Percentiles rank a stretch among this genome's conserved stretches.
phyloP scores from a whole-genome alignment of 495 filamentous ascomycete species.

The Podospora comata region DNA sequence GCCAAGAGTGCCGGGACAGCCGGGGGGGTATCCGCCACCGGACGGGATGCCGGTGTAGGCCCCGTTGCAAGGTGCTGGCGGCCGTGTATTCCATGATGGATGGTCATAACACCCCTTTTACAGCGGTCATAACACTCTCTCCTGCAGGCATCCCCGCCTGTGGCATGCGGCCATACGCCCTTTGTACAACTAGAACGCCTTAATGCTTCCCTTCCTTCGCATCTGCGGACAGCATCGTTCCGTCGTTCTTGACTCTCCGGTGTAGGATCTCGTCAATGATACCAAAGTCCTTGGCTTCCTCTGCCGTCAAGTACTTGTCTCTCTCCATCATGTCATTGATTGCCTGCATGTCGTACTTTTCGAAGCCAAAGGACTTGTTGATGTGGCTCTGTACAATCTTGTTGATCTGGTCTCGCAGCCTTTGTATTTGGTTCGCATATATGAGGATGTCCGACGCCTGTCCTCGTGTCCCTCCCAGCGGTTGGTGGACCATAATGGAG shows the following conservation, averaged over 20 bases:
- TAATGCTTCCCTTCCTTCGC: constrained; percentile 25
- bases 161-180: background rate
- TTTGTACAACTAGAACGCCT: constrained; percentile 8
- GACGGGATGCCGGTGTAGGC: constrained; percentile 8
- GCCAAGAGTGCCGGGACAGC: background rate
- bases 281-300: constrained; percentile 84
- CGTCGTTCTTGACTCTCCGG: constrained; percentile 40
- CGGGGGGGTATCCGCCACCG: constrained; percentile 18
- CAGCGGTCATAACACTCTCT: background rate
- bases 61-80: background rate
- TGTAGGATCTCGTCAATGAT: constrained; percentile 86
- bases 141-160: background rate
- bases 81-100: background rate
- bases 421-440: constrained; percentile 93
- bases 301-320: constrained; percentile 87
- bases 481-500: constrained; percentile 95
- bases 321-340: constrained; percentile 94
- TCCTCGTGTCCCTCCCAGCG: constrained; percentile 83
- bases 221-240: constrained; percentile 22
- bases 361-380: constrained; percentile 63
- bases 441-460: constrained; percentile 93
- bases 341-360: constrained; percentile 63
- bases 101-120: background rate
- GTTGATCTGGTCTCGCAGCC: constrained; percentile 81
- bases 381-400: constrained; percentile 84